Percentiles rank a stretch among this genome's conserved stretches.
phyloP scores from a whole-genome alignment of 352 stramenopile species.

The Pythium utonaiense region DNA sequence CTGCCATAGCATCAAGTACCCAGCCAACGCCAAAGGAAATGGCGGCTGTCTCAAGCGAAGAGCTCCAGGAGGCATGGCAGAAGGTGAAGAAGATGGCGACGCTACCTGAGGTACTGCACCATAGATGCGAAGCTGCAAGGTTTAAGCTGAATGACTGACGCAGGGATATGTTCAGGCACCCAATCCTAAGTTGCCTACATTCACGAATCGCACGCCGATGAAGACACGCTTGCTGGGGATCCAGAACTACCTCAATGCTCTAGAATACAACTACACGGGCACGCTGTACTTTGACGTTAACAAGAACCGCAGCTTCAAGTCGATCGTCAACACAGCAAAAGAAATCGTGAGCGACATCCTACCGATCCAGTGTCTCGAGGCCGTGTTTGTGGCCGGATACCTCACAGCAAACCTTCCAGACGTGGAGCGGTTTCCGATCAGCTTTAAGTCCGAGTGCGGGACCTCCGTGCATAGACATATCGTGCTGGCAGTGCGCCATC shows the following conservation, averaged over 20 bases:
- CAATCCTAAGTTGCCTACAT: slow-evolving; percentile 54
- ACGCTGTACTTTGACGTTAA: slow-evolving; percentile 83
- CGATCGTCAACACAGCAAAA: slow-evolving; percentile 80
- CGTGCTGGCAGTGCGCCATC: slow-evolving; percentile 65
- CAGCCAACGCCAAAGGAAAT: slow-evolving; percentile 35
- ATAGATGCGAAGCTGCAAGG: too few relatives aligned
- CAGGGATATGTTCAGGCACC: slow-evolving; percentile 31
- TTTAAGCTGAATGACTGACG: not conserved
- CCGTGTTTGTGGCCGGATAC: slow-evolving; percentile 80
- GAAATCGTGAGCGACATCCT: slow-evolving; percentile 82
- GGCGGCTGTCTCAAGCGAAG: slow-evolving; percentile 54
- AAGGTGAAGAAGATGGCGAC: slow-evolving; percentile 56
- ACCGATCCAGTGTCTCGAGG: slow-evolving; percentile 88
- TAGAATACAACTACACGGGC: slow-evolving; percentile 88
- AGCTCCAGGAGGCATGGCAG: slow-evolving; percentile 65
- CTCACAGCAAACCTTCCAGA: slow-evolving; percentile 65
- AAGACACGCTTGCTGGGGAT: slow-evolving; percentile 53
- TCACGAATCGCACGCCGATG: slow-evolving; percentile 53
- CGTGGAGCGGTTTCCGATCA: slow-evolving; percentile 80
- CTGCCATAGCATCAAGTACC: too few relatives aligned
- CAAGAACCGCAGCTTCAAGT: slow-evolving; percentile 89
- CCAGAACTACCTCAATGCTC: slow-evolving; percentile 60
- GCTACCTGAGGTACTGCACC: slow-evolving; percentile 51
- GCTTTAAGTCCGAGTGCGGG: slow-evolving; percentile 78
- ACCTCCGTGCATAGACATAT: slow-evolving; percentile 75